phyloP scores from a whole-genome alignment of 768 basidiomycete species.

The Amyloporia xantha region DNA sequence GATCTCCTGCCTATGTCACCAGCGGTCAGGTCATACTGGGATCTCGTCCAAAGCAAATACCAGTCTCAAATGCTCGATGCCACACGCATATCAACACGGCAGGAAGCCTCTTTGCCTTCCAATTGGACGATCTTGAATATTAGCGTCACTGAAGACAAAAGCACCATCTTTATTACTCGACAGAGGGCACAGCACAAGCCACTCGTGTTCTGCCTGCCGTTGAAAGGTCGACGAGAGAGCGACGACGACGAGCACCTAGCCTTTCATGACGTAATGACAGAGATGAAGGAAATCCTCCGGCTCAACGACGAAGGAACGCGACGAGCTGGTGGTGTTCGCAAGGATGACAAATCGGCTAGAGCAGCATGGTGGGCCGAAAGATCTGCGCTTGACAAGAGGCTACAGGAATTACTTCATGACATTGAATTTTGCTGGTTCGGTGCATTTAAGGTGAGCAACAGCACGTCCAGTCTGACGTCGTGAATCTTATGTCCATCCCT shows the following conservation, averaged over 20 bases:
- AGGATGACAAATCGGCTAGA: constrained; percentile 57
- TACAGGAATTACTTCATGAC: constrained; percentile 69
- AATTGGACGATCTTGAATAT: constrained; percentile 86
- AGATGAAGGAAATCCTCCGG: constrained; percentile 76
- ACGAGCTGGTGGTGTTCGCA: constrained; percentile 62
- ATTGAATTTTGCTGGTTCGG: constrained; percentile 98
- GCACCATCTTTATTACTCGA: constrained; percentile 77
- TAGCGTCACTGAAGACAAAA: constrained; percentile 75
- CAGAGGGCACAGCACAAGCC: constrained; percentile 57
- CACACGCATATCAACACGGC: constrained; percentile 34
- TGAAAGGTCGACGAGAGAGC: constrained; percentile 75
- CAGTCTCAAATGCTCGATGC: constrained; percentile 31
- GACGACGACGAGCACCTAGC: constrained; percentile 67
- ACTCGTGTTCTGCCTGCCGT: constrained; percentile 82
- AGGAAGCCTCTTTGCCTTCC: constrained; percentile 46
- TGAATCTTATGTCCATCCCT: too few relatives aligned
- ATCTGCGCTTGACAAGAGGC: constrained; percentile 62
- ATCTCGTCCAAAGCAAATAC: constrained; percentile 48
- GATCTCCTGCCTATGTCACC: constrained; percentile 1
- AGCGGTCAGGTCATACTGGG: constrained; percentile 57
- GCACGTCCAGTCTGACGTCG: too few relatives aligned
- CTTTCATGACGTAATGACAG: constrained; percentile 64
- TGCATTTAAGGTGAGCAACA: constrained; percentile 77
- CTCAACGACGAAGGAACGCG: constrained; percentile 72
- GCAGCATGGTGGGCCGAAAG: constrained; percentile 86